phyloP scores from a whole-genome alignment of 176 grass and related monocot genomes.

The Oryza australiensis region DNA sequence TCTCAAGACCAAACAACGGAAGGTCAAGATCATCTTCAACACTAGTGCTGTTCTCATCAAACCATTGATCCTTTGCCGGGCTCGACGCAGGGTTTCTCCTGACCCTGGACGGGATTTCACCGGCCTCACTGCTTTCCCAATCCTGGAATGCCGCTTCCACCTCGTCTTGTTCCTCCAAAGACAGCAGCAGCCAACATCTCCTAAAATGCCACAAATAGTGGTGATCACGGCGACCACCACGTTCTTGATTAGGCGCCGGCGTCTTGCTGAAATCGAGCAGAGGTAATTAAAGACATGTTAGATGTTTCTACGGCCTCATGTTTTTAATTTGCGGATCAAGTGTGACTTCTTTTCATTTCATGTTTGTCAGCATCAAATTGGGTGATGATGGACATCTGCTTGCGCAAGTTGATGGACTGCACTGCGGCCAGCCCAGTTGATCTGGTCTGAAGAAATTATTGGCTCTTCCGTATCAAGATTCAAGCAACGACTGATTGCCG shows the following conservation, averaged over 20 bases:
- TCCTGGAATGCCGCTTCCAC: background rate
- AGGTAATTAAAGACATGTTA: background rate
- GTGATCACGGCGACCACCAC: background rate
- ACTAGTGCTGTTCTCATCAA: background rate
- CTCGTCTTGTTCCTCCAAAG: slow-evolving; percentile 12
- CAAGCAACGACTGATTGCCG: too few species aligned
- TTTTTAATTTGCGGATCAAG: too few species aligned
- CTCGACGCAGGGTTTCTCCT: slow-evolving; percentile 7
- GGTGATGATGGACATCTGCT: too few species aligned
- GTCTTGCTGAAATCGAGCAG: slow-evolving; percentile 12
- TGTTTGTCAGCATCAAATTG: too few species aligned
- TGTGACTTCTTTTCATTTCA: too few species aligned
- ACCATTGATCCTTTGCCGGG: background rate
- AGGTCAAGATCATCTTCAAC: slow-evolving; percentile 41
- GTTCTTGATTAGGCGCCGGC: background rate
- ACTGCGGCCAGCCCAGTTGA: too few species aligned
- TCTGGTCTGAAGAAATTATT: too few species aligned
- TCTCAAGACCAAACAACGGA: slow-evolving; percentile 33
- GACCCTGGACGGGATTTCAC: slow-evolving; percentile 6
- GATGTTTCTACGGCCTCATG: background rate
- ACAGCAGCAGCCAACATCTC: background rate
- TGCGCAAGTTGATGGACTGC: too few species aligned
- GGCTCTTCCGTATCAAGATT: too few species aligned
- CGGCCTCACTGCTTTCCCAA: background rate
- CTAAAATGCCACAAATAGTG: background rate